Conservation (phyloP, 805 yeast genomes). For the Yamadazyma akitaensis region DNA sequence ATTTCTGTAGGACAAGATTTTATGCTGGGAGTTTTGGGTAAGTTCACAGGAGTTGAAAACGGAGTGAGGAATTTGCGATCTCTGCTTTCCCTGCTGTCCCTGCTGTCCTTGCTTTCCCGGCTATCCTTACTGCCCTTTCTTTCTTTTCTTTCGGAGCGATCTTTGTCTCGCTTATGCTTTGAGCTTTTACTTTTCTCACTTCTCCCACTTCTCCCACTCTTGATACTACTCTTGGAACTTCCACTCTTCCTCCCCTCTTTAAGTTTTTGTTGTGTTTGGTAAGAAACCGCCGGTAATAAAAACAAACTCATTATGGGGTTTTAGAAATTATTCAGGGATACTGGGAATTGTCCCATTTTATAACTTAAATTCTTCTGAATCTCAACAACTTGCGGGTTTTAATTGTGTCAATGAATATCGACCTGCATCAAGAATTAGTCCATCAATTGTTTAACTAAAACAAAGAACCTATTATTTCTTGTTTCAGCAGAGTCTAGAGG, state of each 20-base stretch:
- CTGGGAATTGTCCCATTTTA: neutral
- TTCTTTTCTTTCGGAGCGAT: neutral
- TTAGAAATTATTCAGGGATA: neutral
- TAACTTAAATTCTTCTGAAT: too few relatives aligned
- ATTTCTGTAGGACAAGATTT: too few relatives aligned
- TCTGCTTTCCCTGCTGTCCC: neutral
- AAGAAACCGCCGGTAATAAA: conserved; percentile 38
- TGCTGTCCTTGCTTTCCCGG: too few relatives aligned
- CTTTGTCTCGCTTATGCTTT: neutral
- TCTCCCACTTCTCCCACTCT: neutral
- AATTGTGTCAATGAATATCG: too few relatives aligned
- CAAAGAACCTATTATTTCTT: conserved; percentile 1
- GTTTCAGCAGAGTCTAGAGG: neutral
- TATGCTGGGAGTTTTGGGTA: too few relatives aligned
- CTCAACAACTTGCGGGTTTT: too few relatives aligned
- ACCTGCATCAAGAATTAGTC: neutral
- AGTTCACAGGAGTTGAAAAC: too few relatives aligned
- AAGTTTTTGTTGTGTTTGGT: conserved; percentile 39
- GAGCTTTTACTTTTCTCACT: neutral
- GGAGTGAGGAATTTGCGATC: too few relatives aligned
- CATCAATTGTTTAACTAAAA: neutral
- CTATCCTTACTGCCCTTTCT: neutral
- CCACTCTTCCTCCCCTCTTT: conserved; percentile 12
- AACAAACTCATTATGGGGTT: conserved; percentile 31
- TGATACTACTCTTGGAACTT: too few relatives aligned